Evolutionary conservation across 306 rosid species (phyloP).

Genomic region (Cicer bijugum): DNA sequence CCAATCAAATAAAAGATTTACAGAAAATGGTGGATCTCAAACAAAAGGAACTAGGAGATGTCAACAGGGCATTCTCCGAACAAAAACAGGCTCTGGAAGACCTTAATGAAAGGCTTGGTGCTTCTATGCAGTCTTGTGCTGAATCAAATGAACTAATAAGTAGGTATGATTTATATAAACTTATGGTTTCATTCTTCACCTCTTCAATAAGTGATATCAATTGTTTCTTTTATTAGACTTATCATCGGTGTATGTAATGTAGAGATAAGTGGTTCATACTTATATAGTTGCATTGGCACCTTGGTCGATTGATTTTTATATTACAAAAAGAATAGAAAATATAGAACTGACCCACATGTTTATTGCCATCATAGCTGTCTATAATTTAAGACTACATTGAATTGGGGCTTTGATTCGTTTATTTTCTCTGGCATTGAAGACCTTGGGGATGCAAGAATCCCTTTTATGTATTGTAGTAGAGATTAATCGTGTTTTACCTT

Average conservation of each 20-base stretch:
- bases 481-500: conserved; percentile 7
- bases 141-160: conserved; percentile 86
- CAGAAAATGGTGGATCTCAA: conserved; percentile 64
- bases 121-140: conserved; percentile 79
- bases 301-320: conserved; percentile 27
- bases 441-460: conserved; percentile 26
- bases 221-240: conserved; percentile 31
- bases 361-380: conserved; percentile 10
- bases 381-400: not conserved
- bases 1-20: conserved; percentile 68
- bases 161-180: conserved; percentile 57
- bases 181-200: conserved; percentile 9
- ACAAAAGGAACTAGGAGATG: conserved; percentile 71
- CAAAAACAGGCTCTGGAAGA: conserved; percentile 80
- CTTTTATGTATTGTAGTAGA: not conserved
- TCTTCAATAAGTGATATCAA: conserved; percentile 12
- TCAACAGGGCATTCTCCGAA: conserved; percentile 66
- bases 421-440: conserved; percentile 11
- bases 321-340: not conserved
- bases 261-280: conserved; percentile 22
- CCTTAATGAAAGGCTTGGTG: conserved; percentile 76
- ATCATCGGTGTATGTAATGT: conserved; percentile 36
- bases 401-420: not conserved
- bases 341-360: not conserved
- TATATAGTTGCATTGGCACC: conserved; percentile 22